Conservation (phyloP, 2,329 filamentous ascomycete species). For the Diaporthe eres region DNA sequence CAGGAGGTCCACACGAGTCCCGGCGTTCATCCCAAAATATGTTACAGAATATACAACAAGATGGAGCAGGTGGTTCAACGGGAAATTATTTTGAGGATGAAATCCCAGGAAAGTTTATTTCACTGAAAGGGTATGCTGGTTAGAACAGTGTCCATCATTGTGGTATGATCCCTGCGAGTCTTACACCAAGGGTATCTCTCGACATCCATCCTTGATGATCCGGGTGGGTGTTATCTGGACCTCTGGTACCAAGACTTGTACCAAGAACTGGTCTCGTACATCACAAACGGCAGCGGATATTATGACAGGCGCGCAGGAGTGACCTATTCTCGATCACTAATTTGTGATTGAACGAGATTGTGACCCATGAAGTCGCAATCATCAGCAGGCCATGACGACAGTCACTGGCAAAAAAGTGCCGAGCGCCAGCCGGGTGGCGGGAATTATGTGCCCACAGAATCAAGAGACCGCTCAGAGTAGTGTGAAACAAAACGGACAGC, state of each 20-base stretch:
- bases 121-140: slow-evolving; percentile 5
- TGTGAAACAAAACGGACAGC: slow-evolving; percentile 22
- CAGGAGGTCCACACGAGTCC: neutral
- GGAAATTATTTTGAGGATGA: slow-evolving; percentile 17
- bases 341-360: neutral
- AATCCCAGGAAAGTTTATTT: slow-evolving; percentile 26
- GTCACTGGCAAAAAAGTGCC: neutral
- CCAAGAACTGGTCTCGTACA: neutral
- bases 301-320: neutral
- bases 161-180: slow-evolving; percentile 1
- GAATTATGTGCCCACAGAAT: slow-evolving; percentile 13
- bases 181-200: neutral
- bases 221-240: neutral
- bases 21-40: slow-evolving; percentile 6
- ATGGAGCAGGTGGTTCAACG: neutral
- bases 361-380: neutral
- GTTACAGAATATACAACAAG: neutral
- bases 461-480: neutral
- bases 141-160: neutral
- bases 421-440: neutral
- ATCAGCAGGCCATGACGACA: neutral
- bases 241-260: neutral
- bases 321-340: neutral
- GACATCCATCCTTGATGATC: neutral
- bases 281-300: neutral